Evolutionary conservation across 2,329 filamentous ascomycete genomes (phyloP).

Genomic region (Sporothrix curviconia): DNA sequence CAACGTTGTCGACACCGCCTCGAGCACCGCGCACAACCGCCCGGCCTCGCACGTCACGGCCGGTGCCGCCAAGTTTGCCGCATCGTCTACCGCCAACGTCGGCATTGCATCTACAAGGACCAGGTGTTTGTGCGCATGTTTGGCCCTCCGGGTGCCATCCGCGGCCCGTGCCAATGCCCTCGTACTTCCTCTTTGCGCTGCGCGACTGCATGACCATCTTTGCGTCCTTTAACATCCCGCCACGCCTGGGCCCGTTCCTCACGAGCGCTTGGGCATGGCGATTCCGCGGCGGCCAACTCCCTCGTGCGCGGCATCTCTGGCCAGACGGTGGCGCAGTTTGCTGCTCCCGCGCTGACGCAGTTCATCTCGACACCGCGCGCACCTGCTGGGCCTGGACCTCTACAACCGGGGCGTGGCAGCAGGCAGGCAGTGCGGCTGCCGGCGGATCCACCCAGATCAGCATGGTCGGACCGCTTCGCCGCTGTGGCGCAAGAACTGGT

Average conservation of each 20-base stretch:
- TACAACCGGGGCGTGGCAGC: slow-evolving; percentile 63
- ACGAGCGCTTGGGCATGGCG: slow-evolving; percentile 24
- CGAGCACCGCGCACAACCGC: slow-evolving; percentile 54
- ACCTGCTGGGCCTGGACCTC: slow-evolving; percentile 76
- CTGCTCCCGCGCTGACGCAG: slow-evolving; percentile 73
- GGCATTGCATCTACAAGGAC: slow-evolving; percentile 86
- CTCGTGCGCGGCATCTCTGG: slow-evolving; percentile 42
- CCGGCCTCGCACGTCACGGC: slow-evolving; percentile 60
- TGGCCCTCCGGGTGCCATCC: slow-evolving; percentile 49
- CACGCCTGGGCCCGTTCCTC: slow-evolving; percentile 63
- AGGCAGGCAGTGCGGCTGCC: slow-evolving; percentile 23
- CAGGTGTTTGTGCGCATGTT: slow-evolving; percentile 78
- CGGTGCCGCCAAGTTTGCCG: slow-evolving; percentile 72
- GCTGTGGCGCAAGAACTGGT: slow-evolving; percentile 71
- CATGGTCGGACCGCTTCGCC: slow-evolving; percentile 54
- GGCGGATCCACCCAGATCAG: slow-evolving; percentile 27
- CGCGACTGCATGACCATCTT: slow-evolving; percentile 88
- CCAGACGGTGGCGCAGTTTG: slow-evolving; percentile 67
- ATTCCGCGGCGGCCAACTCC: slow-evolving; percentile 38
- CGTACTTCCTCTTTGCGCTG: slow-evolving; percentile 71
- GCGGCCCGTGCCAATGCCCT: slow-evolving; percentile 58
- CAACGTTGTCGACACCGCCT: slow-evolving; percentile 75
- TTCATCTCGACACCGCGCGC: slow-evolving; percentile 73
- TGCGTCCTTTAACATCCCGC: slow-evolving; percentile 83
- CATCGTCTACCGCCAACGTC: slow-evolving; percentile 77